Conservation (phyloP, 129 eudicot genomes). For the Chrysanthemum makinoi region DNA sequence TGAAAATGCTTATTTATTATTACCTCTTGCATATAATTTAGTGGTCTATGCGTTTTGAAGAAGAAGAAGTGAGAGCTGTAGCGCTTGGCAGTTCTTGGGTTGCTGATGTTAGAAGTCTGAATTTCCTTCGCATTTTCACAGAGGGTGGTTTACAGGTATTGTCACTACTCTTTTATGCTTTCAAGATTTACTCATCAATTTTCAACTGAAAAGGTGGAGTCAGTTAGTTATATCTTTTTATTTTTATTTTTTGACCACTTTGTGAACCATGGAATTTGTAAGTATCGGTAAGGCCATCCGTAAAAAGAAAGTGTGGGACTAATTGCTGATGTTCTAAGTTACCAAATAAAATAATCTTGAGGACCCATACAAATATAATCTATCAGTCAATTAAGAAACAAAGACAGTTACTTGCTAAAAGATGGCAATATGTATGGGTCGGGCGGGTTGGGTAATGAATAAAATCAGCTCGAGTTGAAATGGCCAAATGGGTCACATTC, state of each 20-base stretch:
- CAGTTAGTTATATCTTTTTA: not conserved
- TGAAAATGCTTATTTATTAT: not conserved
- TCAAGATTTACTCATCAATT: no score
- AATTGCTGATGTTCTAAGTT: no score
- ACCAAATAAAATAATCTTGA: not conserved
- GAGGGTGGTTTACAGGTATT: slow-evolving; percentile 93
- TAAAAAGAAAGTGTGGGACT: not conserved
- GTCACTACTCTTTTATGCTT: not conserved
- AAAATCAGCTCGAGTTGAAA: no score
- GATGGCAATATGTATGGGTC: not conserved
- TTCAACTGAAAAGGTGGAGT: no score
- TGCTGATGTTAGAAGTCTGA: slow-evolving; percentile 80
- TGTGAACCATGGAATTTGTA: not conserved
- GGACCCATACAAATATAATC: not conserved
- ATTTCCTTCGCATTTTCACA: slow-evolving; percentile 87
- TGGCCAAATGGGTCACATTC: no score
- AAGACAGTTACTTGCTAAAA: not conserved
- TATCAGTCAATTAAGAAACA: not conserved
- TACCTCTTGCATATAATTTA: slow-evolving; percentile 27
- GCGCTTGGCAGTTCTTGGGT: slow-evolving; percentile 95
- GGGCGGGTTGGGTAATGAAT: not conserved
- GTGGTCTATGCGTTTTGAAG: slow-evolving; percentile 99
- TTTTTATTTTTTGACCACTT: not conserved
- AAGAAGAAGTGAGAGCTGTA: slow-evolving; percentile 90
- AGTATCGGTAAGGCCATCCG: not conserved